Conservation (phyloP, 768 basidiomycete genomes). For the Kwoniella mangroviensis region DNA sequence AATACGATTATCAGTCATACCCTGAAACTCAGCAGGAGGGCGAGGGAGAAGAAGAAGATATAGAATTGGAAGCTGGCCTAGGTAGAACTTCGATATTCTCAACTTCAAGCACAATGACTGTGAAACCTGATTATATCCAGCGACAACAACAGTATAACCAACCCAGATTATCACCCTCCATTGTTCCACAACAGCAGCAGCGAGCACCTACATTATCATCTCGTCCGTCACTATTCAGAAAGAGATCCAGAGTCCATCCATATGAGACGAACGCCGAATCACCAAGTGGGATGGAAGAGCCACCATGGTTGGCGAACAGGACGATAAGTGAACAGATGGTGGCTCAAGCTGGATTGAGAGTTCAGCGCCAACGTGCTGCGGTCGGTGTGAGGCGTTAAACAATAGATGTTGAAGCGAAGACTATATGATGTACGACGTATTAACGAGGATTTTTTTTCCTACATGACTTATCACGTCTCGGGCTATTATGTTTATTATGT, state of each 20-base stretch:
- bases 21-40: background rate
- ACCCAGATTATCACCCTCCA: background rate
- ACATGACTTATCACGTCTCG: background rate
- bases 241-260: slow-evolving; percentile 24
- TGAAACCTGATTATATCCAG: slow-evolving; percentile 6
- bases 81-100: slow-evolving; percentile 24
- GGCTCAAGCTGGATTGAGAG: slow-evolving; percentile 39
- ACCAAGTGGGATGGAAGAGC: slow-evolving; percentile 20
- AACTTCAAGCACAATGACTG: slow-evolving; percentile 2
- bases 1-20: slow-evolving; percentile 9
- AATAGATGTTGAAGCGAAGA: background rate
- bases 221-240: slow-evolving; percentile 14
- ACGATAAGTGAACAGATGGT: slow-evolving; percentile 45
- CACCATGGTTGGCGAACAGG: slow-evolving; percentile 28
- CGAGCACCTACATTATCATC: slow-evolving; percentile 20
- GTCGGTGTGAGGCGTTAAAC: background rate
- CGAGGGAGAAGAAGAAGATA: background rate
- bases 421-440: background rate
- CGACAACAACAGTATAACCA: background rate
- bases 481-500: background rate
- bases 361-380: slow-evolving; percentile 32
- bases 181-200: slow-evolving; percentile 8
- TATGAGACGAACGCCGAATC: slow-evolving; percentile 15
- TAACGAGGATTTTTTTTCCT: background rate
- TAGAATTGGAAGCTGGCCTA: slow-evolving; percentile 11